Conservation (phyloP, 805 yeast species). For the Wickerhamiella kazuoi region DNA sequence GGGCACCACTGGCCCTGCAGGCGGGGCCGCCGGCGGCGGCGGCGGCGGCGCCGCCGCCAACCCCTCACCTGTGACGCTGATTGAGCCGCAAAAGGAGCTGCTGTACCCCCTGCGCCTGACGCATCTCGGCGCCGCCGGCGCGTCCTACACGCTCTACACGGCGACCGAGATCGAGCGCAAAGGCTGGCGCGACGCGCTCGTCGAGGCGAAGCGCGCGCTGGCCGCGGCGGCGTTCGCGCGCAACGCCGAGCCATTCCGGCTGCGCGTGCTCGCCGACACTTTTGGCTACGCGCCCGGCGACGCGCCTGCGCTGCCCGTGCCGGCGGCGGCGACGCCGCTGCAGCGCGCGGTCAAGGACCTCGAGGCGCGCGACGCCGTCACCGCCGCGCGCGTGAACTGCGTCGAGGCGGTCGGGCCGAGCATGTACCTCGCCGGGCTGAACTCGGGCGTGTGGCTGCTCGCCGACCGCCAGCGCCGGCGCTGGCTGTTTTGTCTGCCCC, state of each 20-base stretch:
- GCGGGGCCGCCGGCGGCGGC: background rate
- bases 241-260: conserved; percentile 35
- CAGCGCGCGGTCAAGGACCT: conserved; percentile 18
- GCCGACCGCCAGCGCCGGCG: conserved; percentile 18
- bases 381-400: conserved; percentile 23
- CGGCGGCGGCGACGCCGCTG: conserved; percentile 18
- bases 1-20: no score
- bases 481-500: conserved; percentile 44
- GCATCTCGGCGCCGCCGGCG: conserved; percentile 21
- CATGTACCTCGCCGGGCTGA: conserved; percentile 35
- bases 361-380: background rate
- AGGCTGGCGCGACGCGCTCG: conserved; percentile 39
- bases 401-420: conserved; percentile 27
- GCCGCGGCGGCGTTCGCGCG: conserved; percentile 20
- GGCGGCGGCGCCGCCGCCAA: background rate
- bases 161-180: conserved; percentile 28
- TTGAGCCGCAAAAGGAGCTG: conserved; percentile 9
- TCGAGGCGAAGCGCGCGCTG: conserved; percentile 28
- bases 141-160: conserved; percentile 19
- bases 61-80: background rate
- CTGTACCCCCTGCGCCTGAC: conserved; percentile 21
- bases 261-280: conserved; percentile 37
- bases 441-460: conserved; percentile 40
- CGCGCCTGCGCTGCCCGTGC: conserved; percentile 23
- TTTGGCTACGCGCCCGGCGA: conserved; percentile 48